phyloP scores from a whole-genome alignment of 148 eudicot genomes.

The Heliamphora exappendiculata region DNA sequence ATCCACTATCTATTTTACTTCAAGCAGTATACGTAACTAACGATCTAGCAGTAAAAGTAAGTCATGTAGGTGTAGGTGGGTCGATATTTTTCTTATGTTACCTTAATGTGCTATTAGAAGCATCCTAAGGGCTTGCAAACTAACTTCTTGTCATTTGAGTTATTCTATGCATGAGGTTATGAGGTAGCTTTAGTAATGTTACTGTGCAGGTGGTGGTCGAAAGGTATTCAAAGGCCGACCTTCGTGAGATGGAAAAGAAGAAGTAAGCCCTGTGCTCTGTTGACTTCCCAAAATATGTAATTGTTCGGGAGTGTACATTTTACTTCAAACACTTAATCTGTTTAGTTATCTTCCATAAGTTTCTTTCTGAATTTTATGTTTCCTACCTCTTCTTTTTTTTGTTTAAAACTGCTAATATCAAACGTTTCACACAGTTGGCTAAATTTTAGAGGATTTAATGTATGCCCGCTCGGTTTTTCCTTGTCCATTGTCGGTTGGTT shows the following conservation, averaged over 20 bases:
- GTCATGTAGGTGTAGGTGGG: no score
- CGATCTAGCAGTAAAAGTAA: neutral
- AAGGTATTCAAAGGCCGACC: conserved; percentile 66
- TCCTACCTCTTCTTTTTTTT: neutral
- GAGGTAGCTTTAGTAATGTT: neutral
- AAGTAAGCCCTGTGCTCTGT: conserved; percentile 43
- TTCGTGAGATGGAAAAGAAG: conserved; percentile 83
- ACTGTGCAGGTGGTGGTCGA: conserved; percentile 71
- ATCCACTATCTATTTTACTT: neutral
- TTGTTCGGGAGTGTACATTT: neutral
- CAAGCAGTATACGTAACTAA: neutral
- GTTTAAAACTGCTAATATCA: neutral
- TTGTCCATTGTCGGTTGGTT: neutral
- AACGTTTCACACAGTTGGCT: neutral
- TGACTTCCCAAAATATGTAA: neutral
- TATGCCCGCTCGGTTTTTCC: neutral
- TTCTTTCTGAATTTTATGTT: neutral
- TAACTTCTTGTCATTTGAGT: neutral
- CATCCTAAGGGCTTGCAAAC: neutral
- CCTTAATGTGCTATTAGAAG: neutral
- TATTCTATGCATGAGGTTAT: neutral
- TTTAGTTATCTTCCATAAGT: no score
- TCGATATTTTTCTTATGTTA: neutral
- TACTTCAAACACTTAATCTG: neutral
- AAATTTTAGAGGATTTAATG: neutral